phyloP scores from a whole-genome alignment of 106 monocot species.

The Ottelia alismoides region DNA sequence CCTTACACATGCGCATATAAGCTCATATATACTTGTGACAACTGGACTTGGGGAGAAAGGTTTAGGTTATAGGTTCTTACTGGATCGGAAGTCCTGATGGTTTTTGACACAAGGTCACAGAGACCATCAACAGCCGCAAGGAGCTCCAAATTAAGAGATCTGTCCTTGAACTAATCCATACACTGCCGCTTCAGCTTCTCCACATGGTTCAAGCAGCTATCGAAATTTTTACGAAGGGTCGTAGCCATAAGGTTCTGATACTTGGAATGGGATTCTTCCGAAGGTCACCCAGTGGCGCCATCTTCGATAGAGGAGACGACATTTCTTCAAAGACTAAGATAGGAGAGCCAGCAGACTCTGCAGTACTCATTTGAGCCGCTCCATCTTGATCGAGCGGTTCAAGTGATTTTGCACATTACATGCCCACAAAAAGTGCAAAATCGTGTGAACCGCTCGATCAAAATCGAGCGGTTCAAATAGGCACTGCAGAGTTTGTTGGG shows the following conservation, averaged over 20 bases:
- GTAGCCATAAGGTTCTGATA: conserved; percentile 58
- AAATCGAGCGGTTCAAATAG: too few relatives aligned
- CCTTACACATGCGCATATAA: too few relatives aligned
- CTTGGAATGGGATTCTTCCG: conserved; percentile 40
- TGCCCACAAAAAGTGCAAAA: too few relatives aligned
- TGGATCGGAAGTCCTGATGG: conserved; percentile 18
- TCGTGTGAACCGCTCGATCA: too few relatives aligned
- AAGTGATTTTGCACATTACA: too few relatives aligned
- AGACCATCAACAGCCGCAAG: conserved; percentile 74
- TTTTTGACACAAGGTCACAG: conserved; percentile 55
- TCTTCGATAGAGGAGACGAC: conserved; percentile 24
- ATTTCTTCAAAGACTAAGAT: conserved; percentile 75
- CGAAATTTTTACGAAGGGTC: conserved; percentile 37
- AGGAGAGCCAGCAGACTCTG: conserved; percentile 69
- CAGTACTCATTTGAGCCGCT: conserved; percentile 87
- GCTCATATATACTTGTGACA: too few relatives aligned
- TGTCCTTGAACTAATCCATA: conserved; percentile 75
- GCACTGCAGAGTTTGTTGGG: too few relatives aligned
- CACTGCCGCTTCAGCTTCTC: conserved; percentile 70
- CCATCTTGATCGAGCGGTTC: too few relatives aligned
- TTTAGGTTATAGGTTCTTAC: conserved; percentile 71
- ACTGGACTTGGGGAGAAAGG: too few relatives aligned
- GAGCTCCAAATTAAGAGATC: conserved; percentile 66
- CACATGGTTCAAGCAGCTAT: conserved; percentile 25
- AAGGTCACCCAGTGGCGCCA: conserved; percentile 25